Evolutionary conservation across 306 rosid genomes (phyloP).

Genomic region (Argentina anserina): DNA sequence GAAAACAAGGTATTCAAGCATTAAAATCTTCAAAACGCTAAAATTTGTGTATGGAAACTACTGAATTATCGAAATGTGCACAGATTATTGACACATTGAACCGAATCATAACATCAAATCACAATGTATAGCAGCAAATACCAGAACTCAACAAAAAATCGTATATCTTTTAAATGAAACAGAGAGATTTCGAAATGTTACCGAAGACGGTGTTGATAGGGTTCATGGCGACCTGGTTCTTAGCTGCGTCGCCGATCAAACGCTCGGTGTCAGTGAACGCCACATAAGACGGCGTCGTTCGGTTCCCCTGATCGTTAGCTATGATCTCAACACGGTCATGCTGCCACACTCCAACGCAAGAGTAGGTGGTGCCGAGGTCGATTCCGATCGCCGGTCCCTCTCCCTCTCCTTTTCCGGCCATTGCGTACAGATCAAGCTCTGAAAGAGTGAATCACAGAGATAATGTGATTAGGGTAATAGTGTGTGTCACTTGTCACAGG

Average conservation of each 20-base stretch:
- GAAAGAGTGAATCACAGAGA: not conserved
- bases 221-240: conserved; percentile 92
- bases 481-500: not conserved
- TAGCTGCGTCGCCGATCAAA: conserved; percentile 73
- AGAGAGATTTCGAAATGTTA: conserved; percentile 7
- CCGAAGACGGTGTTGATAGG: conserved; percentile 79
- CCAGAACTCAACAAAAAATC: no score
- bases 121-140: not conserved
- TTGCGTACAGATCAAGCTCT: not conserved
- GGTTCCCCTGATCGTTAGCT: conserved; percentile 80
- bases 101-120: not conserved
- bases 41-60: not conserved
- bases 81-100: not conserved
- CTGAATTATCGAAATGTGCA: not conserved
- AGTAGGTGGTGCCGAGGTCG: conserved; percentile 76
- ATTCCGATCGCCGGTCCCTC: conserved; percentile 85
- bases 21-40: not conserved
- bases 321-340: conserved; percentile 78
- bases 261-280: conserved; percentile 72
- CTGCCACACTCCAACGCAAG: conserved; percentile 86
- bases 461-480: not conserved
- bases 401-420: conserved; percentile 79
- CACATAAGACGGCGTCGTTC: conserved; percentile 76
- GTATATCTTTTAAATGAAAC: no score
- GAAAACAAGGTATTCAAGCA: not conserved